Base-by-base conservation (phyloP, 352 stramenopile genomes). In the Phytophthora foliorum region DNA sequence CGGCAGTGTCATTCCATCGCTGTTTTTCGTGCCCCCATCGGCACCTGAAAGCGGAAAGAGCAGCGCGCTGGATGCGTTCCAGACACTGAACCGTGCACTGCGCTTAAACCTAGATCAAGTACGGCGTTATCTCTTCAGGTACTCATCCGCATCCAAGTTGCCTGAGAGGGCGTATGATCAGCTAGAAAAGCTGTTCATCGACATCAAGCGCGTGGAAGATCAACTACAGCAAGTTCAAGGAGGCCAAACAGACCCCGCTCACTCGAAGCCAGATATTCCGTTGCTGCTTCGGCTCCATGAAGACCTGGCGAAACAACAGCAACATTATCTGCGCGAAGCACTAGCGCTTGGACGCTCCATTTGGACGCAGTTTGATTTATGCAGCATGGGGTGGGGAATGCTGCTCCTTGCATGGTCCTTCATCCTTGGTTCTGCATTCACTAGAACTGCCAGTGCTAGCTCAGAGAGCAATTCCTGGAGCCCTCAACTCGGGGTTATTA, bases 1-100 rank as follows among this genome's bases (percentile, higher is more conserved):
- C 4, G 97, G 97, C 13, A 90, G 88, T 10, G 65, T 98, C 44
- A 96, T 98, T 49, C 94, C 95, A n/a, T 88, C 95, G 49, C 68
- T 99, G 21, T 91, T 98, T 55, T 92, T 93, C 34, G 48, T 74
- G 6, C 55, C 64, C 4, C n/a, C 55, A 14, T 25, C 57, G 32
- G 34, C 53, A 54, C 38, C 34, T 9, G 17, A 50, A 29, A 61
- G 44, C 10, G 29, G 22, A n/a, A 36, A 52, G 22, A 73, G 11
- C 38, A 64, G 39, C 16, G 69, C 61, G 29, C 48, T 80, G 21
- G 32, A 68, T 4, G 59, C 71, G 9, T 83, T 89, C n/a, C 34
- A 81, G 39, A 77, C 62, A 17, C 54, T 97, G 31, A 89, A 91
- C 39, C 72, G 82, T 4, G 92, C 90, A 9, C 65, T 98, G 19